Percentiles rank a stretch among this genome's conserved stretches.
Conservation (phyloP, 208 protist species). For the Acanthamoeba sp. region DNA sequence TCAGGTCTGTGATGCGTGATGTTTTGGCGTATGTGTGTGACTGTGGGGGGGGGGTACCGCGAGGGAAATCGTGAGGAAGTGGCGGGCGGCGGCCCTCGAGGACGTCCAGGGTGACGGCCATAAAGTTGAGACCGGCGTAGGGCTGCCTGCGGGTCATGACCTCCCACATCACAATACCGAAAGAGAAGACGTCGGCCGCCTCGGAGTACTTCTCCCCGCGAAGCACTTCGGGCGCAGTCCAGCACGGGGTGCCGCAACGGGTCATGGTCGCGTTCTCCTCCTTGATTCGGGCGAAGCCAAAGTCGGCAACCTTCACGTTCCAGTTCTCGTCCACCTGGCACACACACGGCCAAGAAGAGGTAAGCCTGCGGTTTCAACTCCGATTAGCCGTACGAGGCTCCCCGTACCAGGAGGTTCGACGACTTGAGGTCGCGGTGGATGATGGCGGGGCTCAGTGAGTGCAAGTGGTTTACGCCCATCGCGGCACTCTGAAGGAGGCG, state of each 20-base stretch:
- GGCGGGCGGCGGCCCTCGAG: not conserved
- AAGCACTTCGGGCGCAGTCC: constrained; percentile 38
- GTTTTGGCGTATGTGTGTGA: too few relatives aligned
- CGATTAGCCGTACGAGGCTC: not conserved
- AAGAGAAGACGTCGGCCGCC: constrained; percentile 4
- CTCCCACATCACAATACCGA: constrained; percentile 58
- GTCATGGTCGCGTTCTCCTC: constrained; percentile 68
- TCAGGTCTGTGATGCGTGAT: not conserved
- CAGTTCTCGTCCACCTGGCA: constrained; percentile 67
- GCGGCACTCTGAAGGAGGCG: constrained; percentile 3
- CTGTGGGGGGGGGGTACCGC: too few relatives aligned
- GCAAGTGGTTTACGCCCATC: constrained; percentile 60
- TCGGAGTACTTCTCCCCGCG: constrained; percentile 29
- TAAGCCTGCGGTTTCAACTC: too few relatives aligned
- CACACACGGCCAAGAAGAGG: too few relatives aligned
- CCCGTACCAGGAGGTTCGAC: constrained; percentile 19
- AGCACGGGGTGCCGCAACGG: constrained; percentile 47
- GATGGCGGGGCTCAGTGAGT: not conserved
- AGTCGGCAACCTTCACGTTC: constrained; percentile 57
- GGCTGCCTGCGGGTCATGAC: not conserved
- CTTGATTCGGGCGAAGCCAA: constrained; percentile 41
- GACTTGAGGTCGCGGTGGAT: constrained; percentile 55
- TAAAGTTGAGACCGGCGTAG: constrained; percentile 42
- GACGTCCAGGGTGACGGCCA: constrained; percentile 52
- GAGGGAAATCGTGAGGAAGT: not conserved